Evolutionary conservation across 176 grass and related monocot genomes (phyloP), one percentile per base, ranked within the genome.

Genomic region (Microstegium vimineum): DNA sequence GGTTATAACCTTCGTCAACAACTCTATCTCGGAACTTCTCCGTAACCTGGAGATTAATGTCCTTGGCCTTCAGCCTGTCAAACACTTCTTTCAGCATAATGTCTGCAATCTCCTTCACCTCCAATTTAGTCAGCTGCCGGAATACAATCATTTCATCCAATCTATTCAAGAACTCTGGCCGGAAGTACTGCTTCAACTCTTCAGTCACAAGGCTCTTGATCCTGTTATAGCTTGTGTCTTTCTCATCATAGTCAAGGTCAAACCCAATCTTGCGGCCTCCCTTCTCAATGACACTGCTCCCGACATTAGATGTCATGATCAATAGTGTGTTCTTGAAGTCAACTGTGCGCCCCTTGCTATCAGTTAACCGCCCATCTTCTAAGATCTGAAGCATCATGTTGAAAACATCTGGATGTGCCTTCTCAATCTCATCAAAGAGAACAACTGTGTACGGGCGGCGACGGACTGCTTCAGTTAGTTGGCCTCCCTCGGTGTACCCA

Each of bases 361-460:
- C 94, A 25, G 94, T 97, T 71, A 97, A 76, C 46, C 95, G 94
- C 8, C 95, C 95, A 59, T 94, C 95, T 83, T 97, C 95, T 42
- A 97, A 84, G 59, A 97, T 97, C 75, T 97, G 94, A 87, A 97
- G 94, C 94, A 97, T 97, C 94, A 97, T 97, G 42, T 97, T 94
- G 90, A 94, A 92, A 36, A 97, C 94, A 90, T 97, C 94, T 69
- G 94, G 94, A 81, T 94, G 94, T 43, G 94, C 94, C 76, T 97
- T 97, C 37, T 97, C 94, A 22, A 97, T 97, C 81, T 97, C 94
- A 90, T n/a, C n/a, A n/a, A n/a, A n/a, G n/a, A n/a, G n/a, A n/a
- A n/a, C n/a, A n/a, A n/a, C n/a, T n/a, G n/a, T n/a, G n/a, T n/a
- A n/a, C n/a, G n/a, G n/a, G n/a, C n/a, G n/a, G n/a, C n/a, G n/a